A percentile compares a stretch with the other conserved stretches of the same genome.
These are phyloP conservation scores for Ogataea naganishii DNA, from an alignment of 805 yeast genomes.

Conservation along the genomic window DNA sequence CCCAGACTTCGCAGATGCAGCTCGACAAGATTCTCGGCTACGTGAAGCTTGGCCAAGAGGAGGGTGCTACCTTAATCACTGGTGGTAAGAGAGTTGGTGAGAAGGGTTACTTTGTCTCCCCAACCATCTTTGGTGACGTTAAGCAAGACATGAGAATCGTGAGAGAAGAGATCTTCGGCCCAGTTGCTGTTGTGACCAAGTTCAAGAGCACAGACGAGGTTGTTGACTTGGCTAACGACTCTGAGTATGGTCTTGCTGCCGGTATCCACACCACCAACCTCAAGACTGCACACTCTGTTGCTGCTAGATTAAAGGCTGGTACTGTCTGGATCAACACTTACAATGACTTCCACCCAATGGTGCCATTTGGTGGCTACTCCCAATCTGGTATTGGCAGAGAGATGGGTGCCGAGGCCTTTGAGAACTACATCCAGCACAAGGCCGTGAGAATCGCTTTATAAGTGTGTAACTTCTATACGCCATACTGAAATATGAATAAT, in stretches of 20 bases:
- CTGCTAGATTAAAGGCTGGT: slow-evolving; percentile 66
- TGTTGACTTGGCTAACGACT: slow-evolving; percentile 62
- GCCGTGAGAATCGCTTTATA: slow-evolving; percentile 60
- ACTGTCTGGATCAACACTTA: slow-evolving; percentile 75
- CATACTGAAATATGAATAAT: no score
- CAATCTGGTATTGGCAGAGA: slow-evolving; percentile 67
- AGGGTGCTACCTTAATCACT: slow-evolving; percentile 62
- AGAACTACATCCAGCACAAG: slow-evolving; percentile 56
- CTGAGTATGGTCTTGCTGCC: slow-evolving; percentile 81
- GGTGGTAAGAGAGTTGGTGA: slow-evolving; percentile 76
- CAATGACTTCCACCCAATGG: slow-evolving; percentile 57
- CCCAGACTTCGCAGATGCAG: slow-evolving; percentile 64
- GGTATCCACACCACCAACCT: slow-evolving; percentile 72
- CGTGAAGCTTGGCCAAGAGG: slow-evolving; percentile 54
- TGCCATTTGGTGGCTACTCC: slow-evolving; percentile 67
- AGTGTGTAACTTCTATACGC: no score
- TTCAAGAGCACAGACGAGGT: slow-evolving; percentile 71
- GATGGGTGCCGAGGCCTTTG: slow-evolving; percentile 62
- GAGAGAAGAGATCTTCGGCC: slow-evolving; percentile 89
- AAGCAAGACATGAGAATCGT: slow-evolving; percentile 65
- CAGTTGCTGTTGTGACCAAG: slow-evolving; percentile 70
- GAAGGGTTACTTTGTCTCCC: slow-evolving; percentile 67
- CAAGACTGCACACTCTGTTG: slow-evolving; percentile 56
- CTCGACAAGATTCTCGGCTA: slow-evolving; percentile 55
- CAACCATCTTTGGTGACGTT: slow-evolving; percentile 84